phyloP scores from a whole-genome alignment of 345 rosid genomes.

The Populus pruinosa region DNA sequence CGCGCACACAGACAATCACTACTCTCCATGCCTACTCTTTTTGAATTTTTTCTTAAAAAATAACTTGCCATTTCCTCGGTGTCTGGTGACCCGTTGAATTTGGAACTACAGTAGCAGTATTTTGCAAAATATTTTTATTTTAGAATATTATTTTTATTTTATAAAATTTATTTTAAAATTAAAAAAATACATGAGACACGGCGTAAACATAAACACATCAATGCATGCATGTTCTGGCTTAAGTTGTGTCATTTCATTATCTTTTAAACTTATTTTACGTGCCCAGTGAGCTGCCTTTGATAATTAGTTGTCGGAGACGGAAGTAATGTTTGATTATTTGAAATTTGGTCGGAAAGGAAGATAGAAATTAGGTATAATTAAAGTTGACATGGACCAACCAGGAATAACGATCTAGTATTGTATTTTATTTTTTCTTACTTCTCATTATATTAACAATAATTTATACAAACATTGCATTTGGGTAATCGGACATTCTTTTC shows the following conservation, averaged over 20 bases:
- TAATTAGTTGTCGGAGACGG: neutral
- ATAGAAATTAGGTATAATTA: constrained; percentile 17
- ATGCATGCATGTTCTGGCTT: neutral
- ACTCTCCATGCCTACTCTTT: constrained; percentile 15
- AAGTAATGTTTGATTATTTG: neutral
- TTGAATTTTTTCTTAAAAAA: neutral
- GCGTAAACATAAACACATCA: neutral
- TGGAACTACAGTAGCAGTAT: too few species aligned
- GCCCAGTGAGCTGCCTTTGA: neutral
- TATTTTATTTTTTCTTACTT: too few species aligned
- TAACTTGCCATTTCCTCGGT: neutral
- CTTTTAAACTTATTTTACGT: neutral
- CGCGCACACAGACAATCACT: constrained; percentile 32
- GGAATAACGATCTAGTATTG: too few species aligned
- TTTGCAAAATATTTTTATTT: too few species aligned
- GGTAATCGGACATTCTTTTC: neutral
- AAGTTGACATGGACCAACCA: neutral
- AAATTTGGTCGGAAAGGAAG: constrained; percentile 1
- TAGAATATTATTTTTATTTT: too few species aligned
- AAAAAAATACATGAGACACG: neutral
- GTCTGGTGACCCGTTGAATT: too few species aligned
- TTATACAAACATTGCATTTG: neutral
- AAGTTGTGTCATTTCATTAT: constrained; percentile 14
- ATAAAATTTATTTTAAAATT: too few species aligned
- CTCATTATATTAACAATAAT: too few species aligned